Conservation (phyloP, 805 yeast species). For the Yamadazyma olivae region DNA sequence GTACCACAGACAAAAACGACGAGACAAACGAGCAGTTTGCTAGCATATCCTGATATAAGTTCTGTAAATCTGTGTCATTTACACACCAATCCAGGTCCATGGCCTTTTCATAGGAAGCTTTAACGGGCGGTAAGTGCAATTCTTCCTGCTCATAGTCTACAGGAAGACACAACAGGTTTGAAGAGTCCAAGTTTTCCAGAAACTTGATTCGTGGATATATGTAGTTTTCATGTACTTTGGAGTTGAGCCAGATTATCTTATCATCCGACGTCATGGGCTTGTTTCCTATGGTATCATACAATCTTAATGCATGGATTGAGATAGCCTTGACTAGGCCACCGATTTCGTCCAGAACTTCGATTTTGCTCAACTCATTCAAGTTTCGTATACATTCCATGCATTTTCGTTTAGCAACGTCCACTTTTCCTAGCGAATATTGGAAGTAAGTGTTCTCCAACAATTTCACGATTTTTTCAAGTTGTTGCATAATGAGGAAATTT, state of each 20-base stretch:
- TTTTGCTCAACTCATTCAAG: constrained; percentile 18
- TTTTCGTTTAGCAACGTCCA: constrained; percentile 14
- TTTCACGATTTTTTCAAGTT: background rate
- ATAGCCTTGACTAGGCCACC: constrained; percentile 7
- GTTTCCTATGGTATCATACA: constrained; percentile 16
- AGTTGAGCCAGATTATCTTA: constrained; percentile 26
- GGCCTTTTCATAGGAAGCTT: constrained; percentile 7
- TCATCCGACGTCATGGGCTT: constrained; percentile 8
- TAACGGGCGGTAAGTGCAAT: constrained; percentile 14
- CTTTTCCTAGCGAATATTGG: constrained; percentile 14
- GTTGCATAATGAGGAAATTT: background rate
- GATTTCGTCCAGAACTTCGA: background rate
- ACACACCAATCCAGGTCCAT: constrained; percentile 44
- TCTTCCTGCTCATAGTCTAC: background rate
- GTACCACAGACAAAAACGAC: constrained; percentile 51
- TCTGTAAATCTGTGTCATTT: constrained; percentile 15
- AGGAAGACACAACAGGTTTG: constrained; percentile 1
- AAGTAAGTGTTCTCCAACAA: constrained; percentile 16
- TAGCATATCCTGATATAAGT: constrained; percentile 48
- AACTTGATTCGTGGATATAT: constrained; percentile 22
- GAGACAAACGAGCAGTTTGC: constrained; percentile 78
- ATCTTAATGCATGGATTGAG: constrained; percentile 18
- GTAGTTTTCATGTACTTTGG: constrained; percentile 12
- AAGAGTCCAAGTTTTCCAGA: constrained; percentile 8
- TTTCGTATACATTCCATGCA: constrained; percentile 22